phyloP scores from a whole-genome alignment of 768 basidiomycete genomes.

The Cystofilobasidium macerans region DNA sequence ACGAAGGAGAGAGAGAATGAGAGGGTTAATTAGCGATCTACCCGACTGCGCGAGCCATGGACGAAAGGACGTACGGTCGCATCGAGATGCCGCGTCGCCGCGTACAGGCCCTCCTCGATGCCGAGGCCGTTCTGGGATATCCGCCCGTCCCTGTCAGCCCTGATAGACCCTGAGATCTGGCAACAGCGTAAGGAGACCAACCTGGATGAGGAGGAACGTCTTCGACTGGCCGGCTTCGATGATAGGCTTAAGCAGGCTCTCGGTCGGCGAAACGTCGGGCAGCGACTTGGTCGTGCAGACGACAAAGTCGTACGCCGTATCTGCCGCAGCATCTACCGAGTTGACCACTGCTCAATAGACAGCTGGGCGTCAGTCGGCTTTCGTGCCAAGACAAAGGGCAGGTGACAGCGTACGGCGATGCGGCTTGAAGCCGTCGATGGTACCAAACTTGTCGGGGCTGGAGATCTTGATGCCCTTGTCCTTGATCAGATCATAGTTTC shows the following conservation, averaged over 20 bases:
- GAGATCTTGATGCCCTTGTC: constrained; percentile 49
- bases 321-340: constrained; percentile 53
- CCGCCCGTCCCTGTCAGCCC: too few relatives aligned
- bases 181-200: constrained; percentile 28
- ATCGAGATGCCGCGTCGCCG: constrained; percentile 36
- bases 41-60: too few relatives aligned
- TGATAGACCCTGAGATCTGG: neutral
- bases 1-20: too few relatives aligned
- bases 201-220: constrained; percentile 48
- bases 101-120: constrained; percentile 57
- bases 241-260: constrained; percentile 44
- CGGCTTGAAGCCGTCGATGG: constrained; percentile 51
- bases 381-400: neutral
- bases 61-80: too few relatives aligned
- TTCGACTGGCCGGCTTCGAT: constrained; percentile 39
- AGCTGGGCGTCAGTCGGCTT: neutral
- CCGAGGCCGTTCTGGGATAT: constrained; percentile 63
- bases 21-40: too few relatives aligned
- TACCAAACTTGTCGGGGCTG: constrained; percentile 48
- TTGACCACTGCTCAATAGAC: constrained; percentile 45
- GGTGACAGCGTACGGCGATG: constrained; percentile 47
- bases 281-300: constrained; percentile 56
- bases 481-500: constrained; percentile 52
- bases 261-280: constrained; percentile 55
- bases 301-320: constrained; percentile 54